Percentiles rank a stretch among this genome's conserved stretches.
phyloP scores from a whole-genome alignment of 2,329 filamentous ascomycete genomes.

The Fusarium setosum region DNA sequence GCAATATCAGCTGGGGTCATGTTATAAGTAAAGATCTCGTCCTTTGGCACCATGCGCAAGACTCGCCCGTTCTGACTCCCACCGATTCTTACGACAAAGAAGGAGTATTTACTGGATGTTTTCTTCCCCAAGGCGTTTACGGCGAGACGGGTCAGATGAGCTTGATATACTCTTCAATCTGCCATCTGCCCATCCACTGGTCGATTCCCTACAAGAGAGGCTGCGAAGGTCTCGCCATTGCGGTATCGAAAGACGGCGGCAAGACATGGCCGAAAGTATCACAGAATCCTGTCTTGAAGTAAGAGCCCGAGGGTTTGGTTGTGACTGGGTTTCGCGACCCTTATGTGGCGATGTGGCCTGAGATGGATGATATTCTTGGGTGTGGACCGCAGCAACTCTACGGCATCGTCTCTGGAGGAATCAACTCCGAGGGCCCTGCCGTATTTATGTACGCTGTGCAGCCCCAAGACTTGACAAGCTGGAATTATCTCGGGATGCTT shows the following conservation, averaged over 20 bases:
- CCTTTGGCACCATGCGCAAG: constrained; percentile 53
- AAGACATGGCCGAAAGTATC: constrained; percentile 44
- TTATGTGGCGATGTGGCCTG: constrained; percentile 40
- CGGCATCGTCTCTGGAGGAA: constrained; percentile 59
- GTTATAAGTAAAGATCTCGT: constrained; percentile 52
- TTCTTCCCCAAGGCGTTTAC: constrained; percentile 56
- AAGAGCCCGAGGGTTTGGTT: constrained; percentile 36
- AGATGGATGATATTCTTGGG: constrained; percentile 25
- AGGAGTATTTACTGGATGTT: constrained; percentile 63
- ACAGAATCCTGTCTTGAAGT: constrained; percentile 42
- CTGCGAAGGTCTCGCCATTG: constrained; percentile 52
- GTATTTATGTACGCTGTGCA: constrained; percentile 58
- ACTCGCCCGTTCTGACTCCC: constrained; percentile 48
- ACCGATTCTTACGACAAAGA: constrained; percentile 57
- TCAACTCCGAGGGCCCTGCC: constrained; percentile 52
- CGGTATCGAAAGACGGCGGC: constrained; percentile 49
- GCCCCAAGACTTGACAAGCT: constrained; percentile 50
- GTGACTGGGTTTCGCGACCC: constrained; percentile 48
- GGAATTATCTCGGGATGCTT: constrained; percentile 56
- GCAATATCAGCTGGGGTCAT: constrained; percentile 59
- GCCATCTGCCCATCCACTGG: constrained; percentile 48
- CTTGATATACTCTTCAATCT: constrained; percentile 46
- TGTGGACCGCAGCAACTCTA: constrained; percentile 45
- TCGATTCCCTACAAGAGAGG: constrained; percentile 48
- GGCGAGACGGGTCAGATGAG: constrained; percentile 48